These are phyloP conservation scores for Mycena epipterygia DNA, from an alignment of 768 basidiomycete species.

Conservation along the genomic window DNA sequence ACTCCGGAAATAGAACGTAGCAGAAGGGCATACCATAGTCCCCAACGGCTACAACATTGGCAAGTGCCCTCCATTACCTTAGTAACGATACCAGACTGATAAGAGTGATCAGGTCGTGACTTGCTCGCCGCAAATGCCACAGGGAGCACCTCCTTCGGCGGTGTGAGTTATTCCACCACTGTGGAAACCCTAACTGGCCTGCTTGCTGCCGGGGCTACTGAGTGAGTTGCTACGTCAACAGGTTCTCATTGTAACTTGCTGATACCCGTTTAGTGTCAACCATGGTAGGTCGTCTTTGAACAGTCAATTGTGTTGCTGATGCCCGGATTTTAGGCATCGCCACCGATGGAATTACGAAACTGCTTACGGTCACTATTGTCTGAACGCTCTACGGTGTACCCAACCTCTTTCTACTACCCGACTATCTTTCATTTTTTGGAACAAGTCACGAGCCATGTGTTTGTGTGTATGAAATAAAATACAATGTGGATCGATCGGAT, in stretches of 20 bases:
- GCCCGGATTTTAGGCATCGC: constrained; percentile 60
- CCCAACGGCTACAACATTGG: constrained; percentile 66
- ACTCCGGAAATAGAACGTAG: constrained; percentile 42
- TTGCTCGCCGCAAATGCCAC: constrained; percentile 29
- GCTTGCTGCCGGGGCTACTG: constrained; percentile 62
- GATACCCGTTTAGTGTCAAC: constrained; percentile 44
- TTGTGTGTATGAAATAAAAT: constrained; percentile 3
- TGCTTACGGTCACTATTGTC: constrained; percentile 66
- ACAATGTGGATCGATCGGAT: constrained; percentile 5
- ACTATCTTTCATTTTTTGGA: not conserved
- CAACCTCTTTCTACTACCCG: no score
- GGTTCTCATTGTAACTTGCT: not conserved
- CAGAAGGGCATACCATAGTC: constrained; percentile 55
- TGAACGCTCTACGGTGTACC: constrained; percentile 31
- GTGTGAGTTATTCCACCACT: constrained; percentile 61
- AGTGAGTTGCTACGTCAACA: constrained; percentile 44
- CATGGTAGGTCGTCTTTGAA: constrained; percentile 41
- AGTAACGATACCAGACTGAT: constrained; percentile 44
- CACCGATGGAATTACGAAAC: constrained; percentile 67
- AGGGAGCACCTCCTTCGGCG: constrained; percentile 54
- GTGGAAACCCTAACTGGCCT: constrained; percentile 66
- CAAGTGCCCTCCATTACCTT: constrained; percentile 39
- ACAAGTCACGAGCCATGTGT: not conserved
- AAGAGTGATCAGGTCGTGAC: constrained; percentile 31
- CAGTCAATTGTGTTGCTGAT: not conserved